Base-by-base conservation (phyloP, 2,329 filamentous ascomycete species). In the Lasiodiplodia hormozganensis region DNA sequence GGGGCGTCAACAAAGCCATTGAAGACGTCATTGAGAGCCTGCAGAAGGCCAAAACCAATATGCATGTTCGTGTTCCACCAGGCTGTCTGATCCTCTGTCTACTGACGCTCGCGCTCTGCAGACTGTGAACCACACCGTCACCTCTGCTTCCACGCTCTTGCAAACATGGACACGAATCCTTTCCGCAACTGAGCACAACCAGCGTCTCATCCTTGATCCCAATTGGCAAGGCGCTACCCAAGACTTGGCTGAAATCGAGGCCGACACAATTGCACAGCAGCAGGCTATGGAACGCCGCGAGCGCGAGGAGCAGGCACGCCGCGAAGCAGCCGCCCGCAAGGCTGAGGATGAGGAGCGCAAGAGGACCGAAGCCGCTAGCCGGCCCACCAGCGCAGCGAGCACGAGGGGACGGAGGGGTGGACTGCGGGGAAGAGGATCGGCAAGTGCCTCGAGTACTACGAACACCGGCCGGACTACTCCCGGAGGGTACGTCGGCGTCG, bases 141-240 rank as follows among this genome's bases (percentile, higher is more conserved):
- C 87, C 72, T 95, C 94, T 67, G 94, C 96, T 3, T 96, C 94
- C 16, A 92, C 92, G 1, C 87, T 99, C 16, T 89, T 99, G 38
- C 94, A 96, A 74, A 97, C 94, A 18, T 99, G 95, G 95, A 97
- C 94, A 10, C 90, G 94, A 65, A 97, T 99, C 72, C 87, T 99
- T 14, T 96, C 93, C 7, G 96, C 99, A 80, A 97, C 96, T 4
- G 96, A 99, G 81, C 96, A 99, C 81, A 98, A 97, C 77, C 94
- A 98, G 79, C 90, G 96, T 28, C 84, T 99, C 62, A 90, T 99
- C 54, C 85, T 98, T 56, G 92, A 97, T 76, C 92, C 93, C 2
- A 85, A 89, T 69, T 99, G 95, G 94, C 91, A 95, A 76, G 96
- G 96, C 68, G 92, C 94, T 34, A 92, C 89, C 4, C 89, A 94